Base-by-base conservation (phyloP, 164 flowering plant genomes). In the Tetracentron sinense region DNA sequence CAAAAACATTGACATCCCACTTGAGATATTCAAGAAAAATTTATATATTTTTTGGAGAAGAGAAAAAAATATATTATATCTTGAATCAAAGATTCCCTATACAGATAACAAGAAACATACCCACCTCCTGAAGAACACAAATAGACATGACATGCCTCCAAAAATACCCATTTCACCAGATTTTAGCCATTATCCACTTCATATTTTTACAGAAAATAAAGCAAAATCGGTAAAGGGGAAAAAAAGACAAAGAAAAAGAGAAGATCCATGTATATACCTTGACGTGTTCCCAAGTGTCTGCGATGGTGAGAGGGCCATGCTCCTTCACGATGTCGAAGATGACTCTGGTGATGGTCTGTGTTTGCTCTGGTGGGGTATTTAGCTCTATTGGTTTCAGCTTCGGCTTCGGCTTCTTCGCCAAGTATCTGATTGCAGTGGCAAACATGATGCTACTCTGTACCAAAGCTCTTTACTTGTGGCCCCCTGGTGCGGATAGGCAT, bases 281-380 rank as follows among this genome's bases (percentile, higher is more conserved):
- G 58, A 89, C 75, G 59, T 71, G 89, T 11, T 86, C 87, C 96
- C 98, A 89, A 44, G 93, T 83, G 46, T 90, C 85, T 0, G 82
- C 67, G 55, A 90, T 75, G 52, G 89, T 83, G 64, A 92, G 85
- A 61, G 98, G 98, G n/a, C 97, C 98, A 53, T 92, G 97, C 42
- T 90, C 97, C 75, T 87, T 92, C 23, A 92, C 72, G 48, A 92
- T 77, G 64, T 90, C 90, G 55, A 90, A 92, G 56, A 92, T 80
- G 47, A 66, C 84, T 48, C 96, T 66, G 0, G 96, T 81, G 57
- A 87, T 86, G 1, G 95, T 92, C 68, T 85, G 91, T 8, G 92
- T 83, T 62, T 86, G 92, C 74, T 92, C 98, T 2, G 95, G 92
- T 57, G 88, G 88, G 4, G 83, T 80, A 23, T 81, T 83, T 3